Conservation (phyloP, 148 eudicot species). For the Rhododendron simsii region DNA sequence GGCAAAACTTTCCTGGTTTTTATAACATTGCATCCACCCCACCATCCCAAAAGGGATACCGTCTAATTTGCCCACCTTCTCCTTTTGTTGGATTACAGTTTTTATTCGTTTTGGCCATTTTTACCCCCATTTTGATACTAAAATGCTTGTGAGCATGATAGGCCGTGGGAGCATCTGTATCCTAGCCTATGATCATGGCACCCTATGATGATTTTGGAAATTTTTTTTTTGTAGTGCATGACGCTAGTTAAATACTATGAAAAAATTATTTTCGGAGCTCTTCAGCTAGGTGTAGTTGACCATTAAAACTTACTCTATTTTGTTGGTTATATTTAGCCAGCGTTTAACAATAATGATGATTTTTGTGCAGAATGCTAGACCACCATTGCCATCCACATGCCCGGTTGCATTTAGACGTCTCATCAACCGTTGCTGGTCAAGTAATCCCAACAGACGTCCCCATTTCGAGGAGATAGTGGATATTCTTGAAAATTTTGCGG, state of each 20-base stretch:
- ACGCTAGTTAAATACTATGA: background rate
- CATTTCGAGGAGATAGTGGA: conserved; percentile 69
- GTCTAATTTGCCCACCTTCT: background rate
- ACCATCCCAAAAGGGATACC: background rate
- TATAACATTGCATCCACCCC: background rate
- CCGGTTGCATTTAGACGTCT: conserved; percentile 58
- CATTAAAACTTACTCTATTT: background rate
- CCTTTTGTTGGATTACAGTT: background rate
- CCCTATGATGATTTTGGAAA: background rate
- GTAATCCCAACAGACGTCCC: conserved; percentile 70
- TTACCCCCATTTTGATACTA: background rate
- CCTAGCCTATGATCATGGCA: background rate
- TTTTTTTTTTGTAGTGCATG: background rate
- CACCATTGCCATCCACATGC: conserved; percentile 78
- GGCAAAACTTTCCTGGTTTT: background rate
- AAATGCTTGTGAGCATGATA: background rate
- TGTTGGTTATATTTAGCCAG: background rate
- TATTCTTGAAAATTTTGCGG: conserved; percentile 51
- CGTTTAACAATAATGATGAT: background rate
- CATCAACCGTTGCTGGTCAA: conserved; percentile 82
- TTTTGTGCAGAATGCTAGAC: conserved; percentile 81
- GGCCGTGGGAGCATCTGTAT: background rate
- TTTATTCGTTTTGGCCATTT: background rate
- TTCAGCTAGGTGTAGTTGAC: background rate
- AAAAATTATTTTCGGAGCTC: background rate